Base-by-base conservation (phyloP, 2,329 filamentous ascomycete species). In the Cytospora piceicola region DNA sequence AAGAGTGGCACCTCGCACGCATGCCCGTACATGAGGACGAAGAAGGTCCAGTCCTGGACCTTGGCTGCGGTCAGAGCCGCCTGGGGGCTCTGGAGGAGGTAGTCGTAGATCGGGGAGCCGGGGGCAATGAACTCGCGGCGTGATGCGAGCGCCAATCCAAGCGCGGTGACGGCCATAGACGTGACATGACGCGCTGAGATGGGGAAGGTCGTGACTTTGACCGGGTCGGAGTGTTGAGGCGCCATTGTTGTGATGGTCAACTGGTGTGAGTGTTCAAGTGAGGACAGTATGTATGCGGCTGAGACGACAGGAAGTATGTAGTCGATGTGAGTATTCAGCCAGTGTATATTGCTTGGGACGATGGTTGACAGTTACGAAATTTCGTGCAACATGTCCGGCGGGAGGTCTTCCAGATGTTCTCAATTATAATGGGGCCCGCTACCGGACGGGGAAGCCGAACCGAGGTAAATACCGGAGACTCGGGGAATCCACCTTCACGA, bases 201-300 rank as follows among this genome's bases (percentile, higher is more conserved):
- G 36, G 65, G 65, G 24, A 67, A 67, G 30, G 54, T 56, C 8
- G 65, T 67, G 42, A 67, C 22, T 42, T 34, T 61, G 58, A 67
- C 65, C 6, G 62, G 62, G 22, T 42, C 27, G 53, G 62, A 29
- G 46, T 20, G n/a, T 17, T 49, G 51, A 29, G 60, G 42, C 1
- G 64, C 9, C 64, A 63, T 56, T 24, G 14, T 54, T 20, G 46
- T 60, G 39, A 32, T 20, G n/a, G 5, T 24, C n/a, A n/a, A n/a
- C 22, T 42, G 32, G 22, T n/a, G 52, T n/a, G 46, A 8, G 42
- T 53, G 42, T 22, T 36, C 4, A 32, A 0, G 30, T 52, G 52
- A 14, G 36, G 32, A 34, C 11, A 12, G 8, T 34, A 34, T 2
- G 32, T 34, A 34, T 34, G 32, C 32, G 11, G 11, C 32, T 8